Conservation (phyloP, 2,329 filamentous ascomycete species). For the Colletotrichum falcatum region DNA sequence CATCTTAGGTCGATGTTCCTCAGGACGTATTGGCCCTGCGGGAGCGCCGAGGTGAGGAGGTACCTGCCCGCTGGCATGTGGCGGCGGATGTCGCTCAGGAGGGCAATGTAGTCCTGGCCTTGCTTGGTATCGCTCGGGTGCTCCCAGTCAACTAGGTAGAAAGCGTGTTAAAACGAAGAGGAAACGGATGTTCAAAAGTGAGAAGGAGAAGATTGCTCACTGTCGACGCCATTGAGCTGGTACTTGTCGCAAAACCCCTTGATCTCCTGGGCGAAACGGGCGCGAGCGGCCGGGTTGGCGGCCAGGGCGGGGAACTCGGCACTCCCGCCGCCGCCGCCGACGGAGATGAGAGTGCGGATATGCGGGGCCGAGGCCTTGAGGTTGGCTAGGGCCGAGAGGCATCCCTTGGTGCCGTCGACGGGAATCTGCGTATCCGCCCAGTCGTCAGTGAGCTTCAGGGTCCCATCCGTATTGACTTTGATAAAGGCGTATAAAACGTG, state of each 20-base stretch:
- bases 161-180: conserved; percentile 28
- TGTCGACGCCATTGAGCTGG: conserved; percentile 73
- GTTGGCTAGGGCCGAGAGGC: conserved; percentile 68
- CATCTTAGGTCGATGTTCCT: conserved; percentile 67
- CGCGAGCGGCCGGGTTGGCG: conserved; percentile 57
- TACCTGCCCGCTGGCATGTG: conserved; percentile 67
- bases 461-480: conserved; percentile 35
- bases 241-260: conserved; percentile 67
- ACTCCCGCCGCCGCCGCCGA: conserved; percentile 74
- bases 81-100: conserved; percentile 67
- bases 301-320: conserved; percentile 71
- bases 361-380: conserved; percentile 68
- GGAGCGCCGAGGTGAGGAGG: conserved; percentile 71
- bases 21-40: conserved; percentile 72
- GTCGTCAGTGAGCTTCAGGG: conserved; percentile 63
- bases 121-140: conserved; percentile 66
- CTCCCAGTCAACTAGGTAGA: conserved; percentile 75
- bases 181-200: no score
- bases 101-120: conserved; percentile 67
- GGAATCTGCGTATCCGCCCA: conserved; percentile 72
- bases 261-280: conserved; percentile 67
- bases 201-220: conserved; percentile 51
- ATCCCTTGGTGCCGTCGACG: conserved; percentile 70
- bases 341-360: conserved; percentile 70
- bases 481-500: conserved; percentile 76